Evolutionary conservation across 2,329 filamentous ascomycete species (phyloP), one percentile per base, ranked within the genome.

Genomic region (Karstenula rhodostoma): DNA sequence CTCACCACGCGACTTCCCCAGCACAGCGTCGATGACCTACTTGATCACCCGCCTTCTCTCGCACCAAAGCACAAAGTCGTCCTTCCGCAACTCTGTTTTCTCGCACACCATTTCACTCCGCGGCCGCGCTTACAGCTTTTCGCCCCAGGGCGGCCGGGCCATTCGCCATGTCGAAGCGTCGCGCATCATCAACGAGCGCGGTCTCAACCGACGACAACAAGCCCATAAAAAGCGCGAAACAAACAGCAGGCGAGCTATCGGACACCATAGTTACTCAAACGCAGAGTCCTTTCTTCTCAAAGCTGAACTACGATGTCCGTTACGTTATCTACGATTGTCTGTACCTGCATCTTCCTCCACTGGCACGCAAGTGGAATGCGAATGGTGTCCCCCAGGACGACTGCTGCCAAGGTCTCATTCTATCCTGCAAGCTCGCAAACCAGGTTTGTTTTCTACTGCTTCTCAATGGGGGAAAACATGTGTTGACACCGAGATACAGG

Each of bases 341-440:
- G 44, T 47, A 47, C 44, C 8, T 12, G 15, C 17, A 19, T n/a
- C 46, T 33, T 3, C 46, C 46, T 49, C 46, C 17, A 12, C 27
- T 49, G 8, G 27, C 46, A 19, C 46, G 17, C 2, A 49, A 49
- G 9, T 33, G 46, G 46, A 27, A 49, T 22, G 46, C 46, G 8
- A 33, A 33, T 19, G 46, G 46, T n/a, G n/a, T 32, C 27, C 13
- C 15, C 10, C 25, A 33, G 32, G 27, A 49, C 6, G 46, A 49
- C 15, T 29, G 27, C 46, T 48, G 46, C 27, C 27, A 32, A 10
- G 46, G 46, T 3, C 17, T 48, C 23, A 19, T 48, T 32, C 27
- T 48, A 7, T 48, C 46, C 15, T 48, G 46, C 46, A 32, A 48
- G 15, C 46, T 49, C 4, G 46, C 27, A 49, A 49, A 49, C 17